These are phyloP conservation scores for Rhizomucor pusillus DNA, from an alignment of 371 early-diverging fungal genomes.

Conservation along the genomic window DNA sequence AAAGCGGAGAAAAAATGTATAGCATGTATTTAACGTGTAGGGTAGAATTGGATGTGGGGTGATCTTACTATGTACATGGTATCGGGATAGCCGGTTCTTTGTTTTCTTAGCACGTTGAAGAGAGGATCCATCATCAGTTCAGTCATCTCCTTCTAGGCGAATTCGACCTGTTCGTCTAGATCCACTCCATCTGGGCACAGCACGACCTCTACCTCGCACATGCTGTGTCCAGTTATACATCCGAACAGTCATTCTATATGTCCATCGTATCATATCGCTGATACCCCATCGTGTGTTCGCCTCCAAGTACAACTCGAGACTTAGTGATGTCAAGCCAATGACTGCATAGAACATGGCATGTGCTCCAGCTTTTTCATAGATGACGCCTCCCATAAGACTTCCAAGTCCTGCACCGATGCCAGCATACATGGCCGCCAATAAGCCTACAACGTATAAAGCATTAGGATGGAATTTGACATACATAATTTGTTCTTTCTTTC, in stretches of 20 bases:
- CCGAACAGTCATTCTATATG: conserved; percentile 19
- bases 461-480: neutral
- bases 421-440: conserved; percentile 53
- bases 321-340: conserved; percentile 32
- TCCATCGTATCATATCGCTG: conserved; percentile 28
- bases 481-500: neutral
- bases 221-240: conserved; percentile 34
- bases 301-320: conserved; percentile 45
- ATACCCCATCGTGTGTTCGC: conserved; percentile 47
- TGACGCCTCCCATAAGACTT: conserved; percentile 43
- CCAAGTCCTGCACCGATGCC: conserved; percentile 51
- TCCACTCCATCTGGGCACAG: conserved; percentile 53
- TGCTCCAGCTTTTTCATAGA: conserved; percentile 43
- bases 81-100: neutral
- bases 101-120: neutral
- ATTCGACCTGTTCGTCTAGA: conserved; percentile 27
- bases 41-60: no score
- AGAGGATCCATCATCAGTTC: neutral
- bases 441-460: conserved; percentile 14
- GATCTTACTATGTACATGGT: neutral
- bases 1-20: no score
- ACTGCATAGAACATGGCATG: conserved; percentile 48
- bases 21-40: no score
- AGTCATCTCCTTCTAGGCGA: conserved; percentile 29
- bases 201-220: conserved; percentile 36